Evolutionary conservation across 306 rosid species (phyloP), one percentile per base, ranked within the genome.

Genomic region (Cucumis cinereus): DNA sequence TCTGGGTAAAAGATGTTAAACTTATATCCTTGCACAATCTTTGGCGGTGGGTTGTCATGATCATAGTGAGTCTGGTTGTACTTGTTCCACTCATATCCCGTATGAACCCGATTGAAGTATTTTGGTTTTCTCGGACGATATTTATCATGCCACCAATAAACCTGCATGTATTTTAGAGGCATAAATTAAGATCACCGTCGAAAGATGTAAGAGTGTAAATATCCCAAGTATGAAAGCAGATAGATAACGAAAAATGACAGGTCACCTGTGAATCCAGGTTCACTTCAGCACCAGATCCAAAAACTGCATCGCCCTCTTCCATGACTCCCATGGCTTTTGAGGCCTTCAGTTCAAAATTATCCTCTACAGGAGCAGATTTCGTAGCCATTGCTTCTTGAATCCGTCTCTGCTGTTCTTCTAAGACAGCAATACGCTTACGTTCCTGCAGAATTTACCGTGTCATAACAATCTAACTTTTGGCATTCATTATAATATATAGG

Each of bases 121-220:
- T 92, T 94, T 0, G 97, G 99, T 84, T 94, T 94, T 86, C 99
- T 90, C 10, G 99, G 99, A 58, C 97, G 86, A 77, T 94, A 92
- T 78, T 94, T 94, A 82, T 94, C 97, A 74, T 94, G 96, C 97
- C 99, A 92, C 96, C 99, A 94, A 80, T 90, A 92, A 74, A 94
- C 99, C 99, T 94, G 91, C 81, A 71, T 7, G 20, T 71, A 26
- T 71, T 43, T 26, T 7, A 17, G 41, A 16, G 1, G 43, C 8
- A 17, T 1, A 1, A 19, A 36, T 64, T 35, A 36, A 49, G 41
- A 49, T 4, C 16, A 13, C 15, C 0, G 6, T 43, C 2, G 41
- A 28, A 45, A 45, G 15, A 69, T 69, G 74, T 45, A 23, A 14
- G 55, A 45, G 55, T 35, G 7, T 45, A 45, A 69, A 49, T 14